These are phyloP conservation scores for Colletotrichum lentis DNA, from an alignment of 2,329 filamentous ascomycete genomes.

Conservation along the genomic window DNA sequence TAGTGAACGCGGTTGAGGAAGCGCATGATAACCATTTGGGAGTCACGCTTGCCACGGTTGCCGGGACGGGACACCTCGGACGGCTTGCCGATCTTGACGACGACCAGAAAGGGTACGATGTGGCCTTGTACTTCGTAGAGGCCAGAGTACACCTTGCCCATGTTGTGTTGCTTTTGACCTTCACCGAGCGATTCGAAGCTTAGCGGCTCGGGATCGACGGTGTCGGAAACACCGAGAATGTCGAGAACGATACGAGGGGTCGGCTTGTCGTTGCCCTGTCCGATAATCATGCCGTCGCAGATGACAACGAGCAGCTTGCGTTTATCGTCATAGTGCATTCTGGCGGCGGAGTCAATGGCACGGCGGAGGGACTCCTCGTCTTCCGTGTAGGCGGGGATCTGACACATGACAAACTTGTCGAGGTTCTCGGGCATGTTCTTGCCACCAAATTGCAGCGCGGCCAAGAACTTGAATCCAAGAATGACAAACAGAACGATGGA, in stretches of 20 bases:
- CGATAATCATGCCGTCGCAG: constrained; percentile 99
- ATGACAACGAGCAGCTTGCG: constrained; percentile 92
- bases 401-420: constrained; percentile 98
- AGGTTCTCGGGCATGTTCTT: constrained; percentile 95
- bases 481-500: constrained; percentile 81
- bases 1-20: constrained; percentile 99
- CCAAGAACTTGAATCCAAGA: constrained; percentile 95
- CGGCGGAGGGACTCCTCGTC: constrained; percentile 96
- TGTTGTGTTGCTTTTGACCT: constrained; percentile 97
- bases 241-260: constrained; percentile 96
- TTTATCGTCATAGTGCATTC: constrained; percentile 98
- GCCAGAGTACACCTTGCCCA: constrained; percentile 98
- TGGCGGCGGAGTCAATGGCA: constrained; percentile 93
- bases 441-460: constrained; percentile 89
- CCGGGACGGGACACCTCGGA: constrained; percentile 94
- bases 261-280: constrained; percentile 94
- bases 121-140: constrained; percentile 97
- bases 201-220: constrained; percentile 91
- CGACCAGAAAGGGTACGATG: constrained; percentile 95
- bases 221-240: constrained; percentile 93
- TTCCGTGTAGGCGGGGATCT: constrained; percentile 97
- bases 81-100: constrained; percentile 98
- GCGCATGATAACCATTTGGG: constrained; percentile 97
- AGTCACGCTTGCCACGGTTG: constrained; percentile 99
- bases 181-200: constrained; percentile 97